Conservation (phyloP, 805 yeast species). For the Blastobotrys peoriensis region DNA sequence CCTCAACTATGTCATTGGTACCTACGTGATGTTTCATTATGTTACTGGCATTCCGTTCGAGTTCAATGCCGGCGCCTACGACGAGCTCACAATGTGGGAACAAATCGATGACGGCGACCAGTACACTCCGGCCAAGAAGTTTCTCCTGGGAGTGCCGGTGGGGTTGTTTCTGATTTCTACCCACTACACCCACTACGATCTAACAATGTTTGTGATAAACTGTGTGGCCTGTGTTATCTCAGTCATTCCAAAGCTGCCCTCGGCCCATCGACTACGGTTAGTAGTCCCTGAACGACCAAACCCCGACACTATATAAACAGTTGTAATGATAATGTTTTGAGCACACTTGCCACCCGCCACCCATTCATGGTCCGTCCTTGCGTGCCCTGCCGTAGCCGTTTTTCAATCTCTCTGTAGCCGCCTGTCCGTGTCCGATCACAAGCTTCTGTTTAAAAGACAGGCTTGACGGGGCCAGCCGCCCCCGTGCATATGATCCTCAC, state of each 20-base stretch:
- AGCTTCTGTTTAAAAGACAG: too few species aligned
- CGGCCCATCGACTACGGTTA: slow-evolving; percentile 32
- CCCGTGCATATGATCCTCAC: too few species aligned
- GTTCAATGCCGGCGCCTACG: slow-evolving; percentile 94
- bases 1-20: slow-evolving; percentile 81
- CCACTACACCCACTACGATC: slow-evolving; percentile 82
- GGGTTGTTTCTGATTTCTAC: slow-evolving; percentile 78
- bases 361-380: too few species aligned
- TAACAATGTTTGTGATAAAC: slow-evolving; percentile 71
- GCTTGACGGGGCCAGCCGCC: too few species aligned
- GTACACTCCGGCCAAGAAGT: slow-evolving; percentile 94
- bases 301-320: too few species aligned
- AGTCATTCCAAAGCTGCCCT: slow-evolving; percentile 85
- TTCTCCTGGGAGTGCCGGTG: slow-evolving; percentile 88
- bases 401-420: too few species aligned
- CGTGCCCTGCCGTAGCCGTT: too few species aligned
- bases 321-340: too few species aligned
- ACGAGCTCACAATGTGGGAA: slow-evolving; percentile 97
- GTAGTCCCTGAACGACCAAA: slow-evolving; percentile 20
- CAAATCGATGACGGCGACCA: slow-evolving; percentile 94
- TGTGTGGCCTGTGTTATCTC: slow-evolving; percentile 77
- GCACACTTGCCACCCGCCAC: too few species aligned
- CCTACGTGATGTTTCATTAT: slow-evolving; percentile 93
- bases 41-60: slow-evolving; percentile 97
- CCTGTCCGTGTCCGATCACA: too few species aligned